Base-by-base conservation (phyloP, 345 rosid species). In the Lagerstroemia speciosa region DNA sequence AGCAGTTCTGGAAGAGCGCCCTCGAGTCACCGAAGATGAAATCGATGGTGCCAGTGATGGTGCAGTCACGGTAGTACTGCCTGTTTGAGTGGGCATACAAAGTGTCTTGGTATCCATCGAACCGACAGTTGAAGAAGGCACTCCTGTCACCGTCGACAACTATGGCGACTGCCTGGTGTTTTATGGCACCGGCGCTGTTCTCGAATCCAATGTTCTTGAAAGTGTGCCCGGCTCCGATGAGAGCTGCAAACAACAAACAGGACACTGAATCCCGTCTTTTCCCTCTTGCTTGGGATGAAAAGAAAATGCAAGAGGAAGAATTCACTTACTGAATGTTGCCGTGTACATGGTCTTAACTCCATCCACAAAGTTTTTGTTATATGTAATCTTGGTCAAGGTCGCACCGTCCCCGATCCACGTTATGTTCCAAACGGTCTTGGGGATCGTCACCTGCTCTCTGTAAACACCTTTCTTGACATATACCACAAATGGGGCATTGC, bases 61-160 rank as follows among this genome's bases (percentile, higher is more conserved):
- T 77, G 78, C 97, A 90, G 55, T 89, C 93, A 0, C 98, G 92
- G 86, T 81, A 93, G 86, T 82, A 93, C 71, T 93, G 97, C 24
- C 97, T 90, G 71, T 80, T 83, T 73, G 90, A 67, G 74, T 86
- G 93, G 15, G 84, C 72, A 67, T 89, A 86, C 15, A 93, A 80
- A 14, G 97, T 93, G 79, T 83, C 87, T 53, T 90, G 93, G 72
- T 81, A 84, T 5, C 97, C 97, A 22, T 89, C 96, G 32, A 93
- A 81, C 32, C 82, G 65, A 77, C 96, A 89, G 67, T 93, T 88
- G 85, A 78, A 81, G 80, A 90, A 86, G 69, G 91, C 66, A 0
- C 93, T 72, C 29, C 37, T 74, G 71, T 93, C 98, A 6, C 87
- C 79, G 0, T 77, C 68, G 32, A 87, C 90, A 36, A 89, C 76